Base-by-base conservation (phyloP, 371 early-diverging fungal species). In the Apophysomyces ossiformis region DNA sequence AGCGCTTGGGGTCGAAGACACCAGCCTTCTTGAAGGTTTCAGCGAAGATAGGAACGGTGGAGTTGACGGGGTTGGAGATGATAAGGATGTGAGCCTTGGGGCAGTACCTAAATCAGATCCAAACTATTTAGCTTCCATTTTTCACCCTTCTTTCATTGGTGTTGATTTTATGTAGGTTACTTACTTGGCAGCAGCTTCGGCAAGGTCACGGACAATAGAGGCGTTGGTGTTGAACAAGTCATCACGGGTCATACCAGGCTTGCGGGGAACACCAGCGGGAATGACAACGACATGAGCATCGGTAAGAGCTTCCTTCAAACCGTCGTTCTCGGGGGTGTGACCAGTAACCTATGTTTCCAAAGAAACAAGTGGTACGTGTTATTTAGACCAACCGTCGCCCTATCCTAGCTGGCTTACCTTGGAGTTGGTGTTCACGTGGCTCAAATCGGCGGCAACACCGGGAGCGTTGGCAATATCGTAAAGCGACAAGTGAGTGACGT, bases 51-150 rank as follows among this genome's bases (percentile, higher is more conserved):
- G 99, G 99, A 64, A 99, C 98, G 65, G 98, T 99, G 46, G 99
- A 99, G 94, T 99, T 99, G 80, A 99, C 99, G 57, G 99, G 99
- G 94, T 99, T 99, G 79, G 99, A 94, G 85, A 99, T 99, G 85
- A 99, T 90, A 61, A 92, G 85, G 80, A 97, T 77, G 88, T 93
- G 90, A 72, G 99, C 99, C 78, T 95, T 89, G 78, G 99, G 99
- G 85, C 93, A 95, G 90, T 89, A 69, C 80, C 92, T 93, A 65
- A 13, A 57, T 47, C 6, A 2, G 4, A 26, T 11, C 21, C 47
- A 15, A 8, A 8, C 15, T 35, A 15, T 2, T 11, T 60, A 7
- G 36, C n/a, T 50, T 21, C n/a, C 54, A 4, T 50, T 21, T 21
- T 54, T 3, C 32, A 26, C 32, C 32, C 32, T 54, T 46, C 47